Base-by-base conservation (phyloP, 2,329 filamentous ascomycete genomes). In the Polychaeton citri region DNA sequence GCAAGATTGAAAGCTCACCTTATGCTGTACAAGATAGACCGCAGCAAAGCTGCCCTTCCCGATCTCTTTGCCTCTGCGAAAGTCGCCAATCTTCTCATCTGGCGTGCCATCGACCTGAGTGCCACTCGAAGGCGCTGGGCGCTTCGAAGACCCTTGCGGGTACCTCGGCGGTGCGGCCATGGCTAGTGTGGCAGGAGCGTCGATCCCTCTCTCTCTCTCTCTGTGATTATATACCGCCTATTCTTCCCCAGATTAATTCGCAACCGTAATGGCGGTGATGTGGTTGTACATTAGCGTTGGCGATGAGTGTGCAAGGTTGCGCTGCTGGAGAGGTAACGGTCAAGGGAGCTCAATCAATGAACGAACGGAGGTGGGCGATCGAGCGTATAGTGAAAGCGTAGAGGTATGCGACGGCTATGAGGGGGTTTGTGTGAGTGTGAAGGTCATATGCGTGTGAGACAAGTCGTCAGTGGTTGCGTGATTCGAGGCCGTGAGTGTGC, bases 41-140 rank as follows among this genome's bases (percentile, higher is more conserved):
- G 86, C 86, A 46, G 90, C 90, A 67, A 96, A 98, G 66, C 90
- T 96, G 43, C 90, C 90, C 64, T 90, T 90, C 44, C 90, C 90
- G 57, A 96, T 95, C 64, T 95, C 84, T 49, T 81, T 78, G 49
- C 86, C 75, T 52, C 88, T 78, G 51, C 74, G 72, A 61, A 92
- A 95, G 53, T 81, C 76, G 47, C 86, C 84, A 51, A 90, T 69
- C 32, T 62, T 57, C 49, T 50, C 56, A 46, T 51, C 58, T 45
- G 57, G 38, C 21, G 37, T 43, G 28, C 43, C 37, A 28, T 28
- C 24, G 4, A 28, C 7, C 4, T 16, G 12, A 19, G 10, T 17
- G 21, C 13, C 21, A 10, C 13, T 17, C 15, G 42, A 38, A 17
- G 34, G 45, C 19, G 51, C 51, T 36, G 57, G 52, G 43, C 59